Evolutionary conservation across 495 filamentous ascomycete species (phyloP), one percentile per base, ranked within the genome.

Genomic region (Penicillium flavigenum): DNA sequence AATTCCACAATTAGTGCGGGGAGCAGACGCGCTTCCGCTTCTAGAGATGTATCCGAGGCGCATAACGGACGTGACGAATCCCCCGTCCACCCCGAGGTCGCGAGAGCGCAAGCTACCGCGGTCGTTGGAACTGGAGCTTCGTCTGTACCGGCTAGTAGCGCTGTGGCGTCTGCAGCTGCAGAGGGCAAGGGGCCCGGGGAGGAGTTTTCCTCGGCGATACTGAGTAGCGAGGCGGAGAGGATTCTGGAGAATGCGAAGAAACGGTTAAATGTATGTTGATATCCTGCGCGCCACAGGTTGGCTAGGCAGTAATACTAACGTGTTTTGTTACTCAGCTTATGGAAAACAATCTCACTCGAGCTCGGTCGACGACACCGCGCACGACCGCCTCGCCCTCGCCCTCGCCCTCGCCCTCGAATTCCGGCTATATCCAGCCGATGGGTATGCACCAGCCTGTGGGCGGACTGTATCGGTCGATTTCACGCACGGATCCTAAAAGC

Each of bases 181-280:
- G 70, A 66, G 58, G 63, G 59, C 11, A 64, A 70, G 51, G 69
- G 66, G 9, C 68, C 72, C 16, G 79, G 78, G 79, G 79, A 83
- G 47, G 74, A 72, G 38, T 82, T 85, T 61, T 88, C 90, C 26
- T 87, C 86, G 45, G 85, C 82, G 12, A 85, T 89, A 7, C 68
- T 96, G 67, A 94, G 89, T 65, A 86, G 85, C 57, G 81, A 90
- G 63, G 92, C 92, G 11, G 92, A 96, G 69, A 76, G 89, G 57
- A 96, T 96, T 67, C 76, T 96, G 43, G 89, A 90, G 36, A 95
- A 95, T 73, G 92, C 92, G 29, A 96, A 96, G 73, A 86, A 83
- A 69, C 81, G 91, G 62, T 75, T 96, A 42, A 91, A 88, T 71
- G 92, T 96, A 79, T 71, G 89, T 72, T 43, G 32, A 38, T 19